Evolutionary conservation across 2,329 filamentous ascomycete species (phyloP).

Genomic region (Nemania sp.): DNA sequence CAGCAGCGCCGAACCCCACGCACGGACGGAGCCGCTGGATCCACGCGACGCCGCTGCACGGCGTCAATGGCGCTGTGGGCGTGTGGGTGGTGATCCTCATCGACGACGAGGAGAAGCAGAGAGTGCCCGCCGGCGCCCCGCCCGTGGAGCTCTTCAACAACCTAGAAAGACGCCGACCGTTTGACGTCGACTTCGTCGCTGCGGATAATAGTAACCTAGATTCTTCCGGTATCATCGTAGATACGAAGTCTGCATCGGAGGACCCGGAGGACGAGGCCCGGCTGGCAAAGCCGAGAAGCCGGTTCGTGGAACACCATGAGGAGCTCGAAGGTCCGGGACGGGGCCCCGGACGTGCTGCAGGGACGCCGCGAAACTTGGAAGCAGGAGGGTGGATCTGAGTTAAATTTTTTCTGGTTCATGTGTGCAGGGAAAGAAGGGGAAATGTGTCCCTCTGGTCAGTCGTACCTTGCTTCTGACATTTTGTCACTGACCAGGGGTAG

Average conservation of each 20-base stretch:
- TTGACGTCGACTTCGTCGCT: constrained; percentile 10
- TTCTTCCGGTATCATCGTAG: no score
- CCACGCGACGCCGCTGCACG: constrained; percentile 73
- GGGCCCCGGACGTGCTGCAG: no score
- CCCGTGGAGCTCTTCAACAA: constrained; percentile 16
- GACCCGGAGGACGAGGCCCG: neutral
- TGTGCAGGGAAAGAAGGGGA: no score
- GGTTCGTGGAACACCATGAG: neutral
- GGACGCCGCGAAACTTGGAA: neutral
- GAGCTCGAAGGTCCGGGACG: constrained; percentile 3
- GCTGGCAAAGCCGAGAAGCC: neutral
- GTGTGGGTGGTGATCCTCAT: constrained; percentile 80
- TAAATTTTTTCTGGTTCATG: no score
- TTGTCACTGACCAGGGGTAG: no score
- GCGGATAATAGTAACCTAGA: no score
- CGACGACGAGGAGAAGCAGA: constrained; percentile 57
- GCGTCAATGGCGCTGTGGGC: constrained; percentile 67
- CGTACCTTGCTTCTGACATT: no score
- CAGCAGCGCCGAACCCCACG: constrained; percentile 41
- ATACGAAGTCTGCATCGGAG: constrained; percentile 3
- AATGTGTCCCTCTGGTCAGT: no score
- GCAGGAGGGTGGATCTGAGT: neutral
- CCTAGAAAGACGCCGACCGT: constrained; percentile 13
- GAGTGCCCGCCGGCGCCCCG: constrained; percentile 9
- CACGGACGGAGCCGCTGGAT: constrained; percentile 72